Base-by-base conservation (phyloP, 2,329 filamentous ascomycete species). In the Fusarium sp. region DNA sequence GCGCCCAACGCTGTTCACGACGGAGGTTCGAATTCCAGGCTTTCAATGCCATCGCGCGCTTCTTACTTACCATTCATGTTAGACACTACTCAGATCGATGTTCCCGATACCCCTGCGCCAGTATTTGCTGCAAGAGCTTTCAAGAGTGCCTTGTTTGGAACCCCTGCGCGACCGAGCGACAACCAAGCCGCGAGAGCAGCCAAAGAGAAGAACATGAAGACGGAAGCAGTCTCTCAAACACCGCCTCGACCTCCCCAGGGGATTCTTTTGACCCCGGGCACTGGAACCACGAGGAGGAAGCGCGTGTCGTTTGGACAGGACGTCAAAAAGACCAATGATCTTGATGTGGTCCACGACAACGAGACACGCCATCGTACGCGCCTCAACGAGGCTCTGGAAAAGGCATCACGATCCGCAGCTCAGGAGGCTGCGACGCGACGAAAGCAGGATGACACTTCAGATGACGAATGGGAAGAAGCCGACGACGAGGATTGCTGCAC, bases 111-210 rank as follows among this genome's bases (percentile, higher is more conserved):
- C 14, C 89, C 89, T 6, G 89, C 87, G 0, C 88, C 89, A 2
- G 85, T 90, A 0, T 91, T 91, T 74, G 89, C 88, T 2, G 88
- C 88, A 36, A 84, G 89, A 64, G 89, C 89, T 6, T 81, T 91
- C 74, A 89, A 87, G 72, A 88, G 84, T 71, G 88, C 87, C 25
- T 77, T 91, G 49, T 90, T 90, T 72, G 89, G 89, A 40, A 87
- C 86, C 4, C 86, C 87, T 10, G 79, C 81, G 13, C 78, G 80
- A 54, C 75, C 75, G 13, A 75, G 76, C 49, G 77, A 81, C 51
- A 78, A 80, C 71, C 73, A 64, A 27, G 33, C 60, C 20, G 71
- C 58, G 34, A 73, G 68, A 70, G 67, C 65, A 59, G 58, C 65
- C 62, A 70, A 64, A 61, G 70, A 60, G 34, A 74, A 78, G 55